Conservation (phyloP, 305 asterid genomes). For the Lippia alba region DNA sequence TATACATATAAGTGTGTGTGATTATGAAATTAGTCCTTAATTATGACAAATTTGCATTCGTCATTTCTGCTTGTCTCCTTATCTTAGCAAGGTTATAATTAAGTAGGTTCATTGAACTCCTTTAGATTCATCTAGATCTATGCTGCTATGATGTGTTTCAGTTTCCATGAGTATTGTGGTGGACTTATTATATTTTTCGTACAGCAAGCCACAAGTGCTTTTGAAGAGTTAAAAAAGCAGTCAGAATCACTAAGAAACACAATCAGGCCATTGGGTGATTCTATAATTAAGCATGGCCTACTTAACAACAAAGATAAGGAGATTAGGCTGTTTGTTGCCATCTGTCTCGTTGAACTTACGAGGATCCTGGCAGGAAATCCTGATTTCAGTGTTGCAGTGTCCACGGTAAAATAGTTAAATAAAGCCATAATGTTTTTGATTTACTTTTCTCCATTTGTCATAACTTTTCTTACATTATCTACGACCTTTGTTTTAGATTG, state of each 20-base stretch:
- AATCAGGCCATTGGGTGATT: slow-evolving; percentile 61
- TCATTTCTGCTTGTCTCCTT: slow-evolving; percentile 3
- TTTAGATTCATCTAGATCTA: slow-evolving; percentile 5
- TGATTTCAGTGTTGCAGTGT: slow-evolving; percentile 54
- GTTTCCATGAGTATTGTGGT: slow-evolving; percentile 20
- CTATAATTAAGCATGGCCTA: slow-evolving; percentile 60
- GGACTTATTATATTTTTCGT: slow-evolving; percentile 34
- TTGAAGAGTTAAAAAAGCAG: slow-evolving; percentile 60
- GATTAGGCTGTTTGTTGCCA: slow-evolving; percentile 68
- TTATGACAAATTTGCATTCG: background rate
- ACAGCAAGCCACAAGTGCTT: slow-evolving; percentile 76
- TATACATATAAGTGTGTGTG: background rate
- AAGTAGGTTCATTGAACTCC: slow-evolving; percentile 19
- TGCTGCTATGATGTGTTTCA: slow-evolving; percentile 13
- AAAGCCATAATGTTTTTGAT: background rate
- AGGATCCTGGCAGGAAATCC: slow-evolving; percentile 83
- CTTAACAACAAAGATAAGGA: slow-evolving; percentile 78
- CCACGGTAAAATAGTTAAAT: slow-evolving; percentile 54
- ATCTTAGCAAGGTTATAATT: slow-evolving; percentile 9
- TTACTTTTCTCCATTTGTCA: background rate
- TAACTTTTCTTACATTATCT: slow-evolving; percentile 21
- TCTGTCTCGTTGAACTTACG: slow-evolving; percentile 68
- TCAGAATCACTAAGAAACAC: slow-evolving; percentile 47
- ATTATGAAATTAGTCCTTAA: background rate
- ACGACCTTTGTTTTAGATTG: slow-evolving; percentile 13